Percentiles rank a stretch among this genome's conserved stretches.
phyloP scores from a whole-genome alignment of 2,329 filamentous ascomycete genomes.

The Ophiocordyceps sinensis region DNA sequence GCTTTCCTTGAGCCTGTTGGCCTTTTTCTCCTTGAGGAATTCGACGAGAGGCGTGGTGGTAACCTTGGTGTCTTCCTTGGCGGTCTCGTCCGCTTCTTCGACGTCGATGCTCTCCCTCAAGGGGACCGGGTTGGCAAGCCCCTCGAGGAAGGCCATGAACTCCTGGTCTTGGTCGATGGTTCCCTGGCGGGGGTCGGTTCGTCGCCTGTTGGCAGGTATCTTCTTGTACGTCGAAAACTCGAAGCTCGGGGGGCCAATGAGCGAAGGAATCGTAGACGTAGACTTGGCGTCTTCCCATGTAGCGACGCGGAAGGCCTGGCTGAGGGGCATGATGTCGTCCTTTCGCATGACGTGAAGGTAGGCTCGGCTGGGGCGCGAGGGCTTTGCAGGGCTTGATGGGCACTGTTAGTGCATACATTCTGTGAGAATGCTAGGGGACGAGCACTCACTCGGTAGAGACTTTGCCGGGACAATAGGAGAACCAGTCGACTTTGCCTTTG shows the following conservation, averaged over 20 bases:
- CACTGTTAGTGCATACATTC: conserved; percentile 4
- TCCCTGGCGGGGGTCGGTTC: conserved; percentile 73
- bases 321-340: conserved; percentile 51
- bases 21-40: conserved; percentile 83
- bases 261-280: conserved; percentile 53
- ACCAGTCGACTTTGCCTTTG: conserved; percentile 76
- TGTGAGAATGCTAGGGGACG: not conserved
- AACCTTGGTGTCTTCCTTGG: conserved; percentile 42
- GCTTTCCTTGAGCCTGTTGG: conserved; percentile 49
- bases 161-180: conserved; percentile 95
- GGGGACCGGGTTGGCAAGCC: conserved; percentile 55
- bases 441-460: conserved; percentile 63
- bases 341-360: conserved; percentile 71
- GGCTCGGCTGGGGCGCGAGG: conserved; percentile 64
- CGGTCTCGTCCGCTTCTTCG: conserved; percentile 24
- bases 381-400: conserved; percentile 57
- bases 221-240: conserved; percentile 79
- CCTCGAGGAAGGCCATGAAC: conserved; percentile 86
- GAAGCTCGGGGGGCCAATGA: conserved; percentile 65
- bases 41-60: conserved; percentile 83
- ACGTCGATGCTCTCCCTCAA: conserved; percentile 28
- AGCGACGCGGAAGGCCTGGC: conserved; percentile 52
- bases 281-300: conserved; percentile 73
- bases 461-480: conserved; percentile 52
- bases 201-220: conserved; percentile 57